phyloP scores from a whole-genome alignment of 495 filamentous ascomycete genomes.

The Clohesyomyces aquaticus region DNA sequence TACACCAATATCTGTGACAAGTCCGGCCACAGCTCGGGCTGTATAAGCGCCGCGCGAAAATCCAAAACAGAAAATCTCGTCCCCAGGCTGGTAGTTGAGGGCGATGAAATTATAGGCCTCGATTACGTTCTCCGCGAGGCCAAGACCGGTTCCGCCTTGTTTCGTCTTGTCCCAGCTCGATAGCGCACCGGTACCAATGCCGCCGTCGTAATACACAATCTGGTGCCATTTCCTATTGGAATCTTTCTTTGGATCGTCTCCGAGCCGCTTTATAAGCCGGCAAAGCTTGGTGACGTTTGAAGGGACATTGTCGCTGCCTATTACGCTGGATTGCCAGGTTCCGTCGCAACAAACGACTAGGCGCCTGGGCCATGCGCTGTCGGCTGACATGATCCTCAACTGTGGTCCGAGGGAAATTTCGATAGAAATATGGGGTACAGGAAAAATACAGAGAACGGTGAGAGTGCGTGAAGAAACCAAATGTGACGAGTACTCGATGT shows the following conservation, averaged over 20 bases:
- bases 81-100: conserved; percentile 56
- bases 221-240: conserved; percentile 45
- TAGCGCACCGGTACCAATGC: conserved; percentile 53
- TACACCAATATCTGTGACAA: conserved; percentile 58
- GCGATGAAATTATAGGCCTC: conserved; percentile 57
- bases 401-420: no score
- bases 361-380: conserved; percentile 21
- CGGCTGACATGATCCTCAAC: conserved; percentile 12
- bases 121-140: conserved; percentile 52
- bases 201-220: conserved; percentile 60
- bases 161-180: conserved; percentile 13
- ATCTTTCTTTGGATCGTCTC: conserved; percentile 17
- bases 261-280: conserved; percentile 32
- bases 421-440: not conserved
- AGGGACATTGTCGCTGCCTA: conserved; percentile 25
- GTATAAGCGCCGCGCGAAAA: conserved; percentile 66
- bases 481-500: no score
- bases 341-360: conserved; percentile 37
- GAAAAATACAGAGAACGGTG: not conserved
- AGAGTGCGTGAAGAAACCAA: not conserved
- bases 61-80: conserved; percentile 64
- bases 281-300: conserved; percentile 39
- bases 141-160: conserved; percentile 43
- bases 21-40: conserved; percentile 58
- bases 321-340: conserved; percentile 37